Percentiles rank a stretch among this genome's conserved stretches.
Conservation (phyloP, 139 green algal species). For the Penium margaritaceum region DNA sequence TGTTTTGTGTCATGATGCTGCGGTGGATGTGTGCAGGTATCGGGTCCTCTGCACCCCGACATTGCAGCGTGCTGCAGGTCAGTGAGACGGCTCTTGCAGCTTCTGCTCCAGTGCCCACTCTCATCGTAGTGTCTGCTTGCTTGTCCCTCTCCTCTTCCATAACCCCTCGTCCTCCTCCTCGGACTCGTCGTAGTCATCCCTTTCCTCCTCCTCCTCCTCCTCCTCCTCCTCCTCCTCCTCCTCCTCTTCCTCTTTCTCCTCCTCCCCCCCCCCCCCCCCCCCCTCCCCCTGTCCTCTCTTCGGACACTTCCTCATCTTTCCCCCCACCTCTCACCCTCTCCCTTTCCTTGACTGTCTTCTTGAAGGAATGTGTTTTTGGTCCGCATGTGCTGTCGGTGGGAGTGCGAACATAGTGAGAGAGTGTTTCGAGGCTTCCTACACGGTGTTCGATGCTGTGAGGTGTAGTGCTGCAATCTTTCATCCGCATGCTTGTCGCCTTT, state of each 20-base stretch:
- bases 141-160: no score
- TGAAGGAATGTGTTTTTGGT: no score
- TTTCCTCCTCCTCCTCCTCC: background rate
- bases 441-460: no score
- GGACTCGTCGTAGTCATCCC: background rate
- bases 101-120: no score
- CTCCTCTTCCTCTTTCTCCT: background rate
- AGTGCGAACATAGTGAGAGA: no score
- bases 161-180: no score
- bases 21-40: conserved; percentile 30
- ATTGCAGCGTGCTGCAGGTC: conserved; percentile 29
- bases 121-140: no score
- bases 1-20: no score
- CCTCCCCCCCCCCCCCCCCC: background rate
- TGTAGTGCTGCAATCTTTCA: no score
- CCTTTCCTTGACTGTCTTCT: background rate
- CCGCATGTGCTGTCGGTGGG: no score
- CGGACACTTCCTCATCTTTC: background rate
- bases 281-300: background rate
- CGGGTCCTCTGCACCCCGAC: conserved; percentile 33
- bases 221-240: background rate
- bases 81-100: background rate
- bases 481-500: no score
- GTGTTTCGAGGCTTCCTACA: no score
- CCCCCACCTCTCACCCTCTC: background rate